These are phyloP conservation scores for Lasiosphaeria ovina DNA, from an alignment of 495 filamentous ascomycete genomes.

Conservation along the genomic window DNA sequence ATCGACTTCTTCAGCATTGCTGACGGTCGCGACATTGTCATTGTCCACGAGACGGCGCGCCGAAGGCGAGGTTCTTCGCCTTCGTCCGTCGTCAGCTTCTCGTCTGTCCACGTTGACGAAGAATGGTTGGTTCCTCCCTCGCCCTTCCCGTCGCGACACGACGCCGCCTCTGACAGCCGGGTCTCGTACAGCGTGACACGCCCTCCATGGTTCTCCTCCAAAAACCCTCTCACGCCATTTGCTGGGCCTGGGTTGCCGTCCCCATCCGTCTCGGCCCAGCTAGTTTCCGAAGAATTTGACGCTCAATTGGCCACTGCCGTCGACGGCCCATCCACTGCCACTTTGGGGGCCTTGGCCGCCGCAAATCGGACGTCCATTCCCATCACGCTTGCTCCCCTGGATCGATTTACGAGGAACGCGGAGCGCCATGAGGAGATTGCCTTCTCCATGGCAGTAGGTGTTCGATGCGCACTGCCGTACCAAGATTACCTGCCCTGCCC, in stretches of 20 bases:
- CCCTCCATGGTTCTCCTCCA: neutral
- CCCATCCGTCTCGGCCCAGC: neutral
- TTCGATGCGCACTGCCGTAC: constrained; percentile 3
- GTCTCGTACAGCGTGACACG: constrained; percentile 2
- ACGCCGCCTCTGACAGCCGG: neutral
- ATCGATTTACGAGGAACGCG: constrained; percentile 4
- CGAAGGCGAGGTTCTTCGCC: neutral
- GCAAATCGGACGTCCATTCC: neutral
- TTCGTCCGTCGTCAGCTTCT: constrained; percentile 10
- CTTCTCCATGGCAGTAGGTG: constrained; percentile 5
- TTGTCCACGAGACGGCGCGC: neutral
- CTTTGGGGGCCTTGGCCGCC: neutral
- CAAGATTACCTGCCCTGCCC: constrained; percentile 17
- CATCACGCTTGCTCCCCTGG: neutral
- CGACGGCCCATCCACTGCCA: neutral
- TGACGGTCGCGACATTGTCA: constrained; percentile 9
- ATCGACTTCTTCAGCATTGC: constrained; percentile 19
- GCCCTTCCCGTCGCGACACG: neutral
- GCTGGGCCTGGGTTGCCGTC: neutral
- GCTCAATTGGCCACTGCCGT: neutral
- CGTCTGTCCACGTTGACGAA: constrained; percentile 10
- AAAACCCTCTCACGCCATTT: neutral
- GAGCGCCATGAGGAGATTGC: constrained; percentile 20
- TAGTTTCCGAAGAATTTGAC: neutral
- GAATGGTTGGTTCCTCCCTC: neutral